Base-by-base conservation (phyloP, 2,329 filamentous ascomycete genomes). In the Alternaria tenuissima region DNA sequence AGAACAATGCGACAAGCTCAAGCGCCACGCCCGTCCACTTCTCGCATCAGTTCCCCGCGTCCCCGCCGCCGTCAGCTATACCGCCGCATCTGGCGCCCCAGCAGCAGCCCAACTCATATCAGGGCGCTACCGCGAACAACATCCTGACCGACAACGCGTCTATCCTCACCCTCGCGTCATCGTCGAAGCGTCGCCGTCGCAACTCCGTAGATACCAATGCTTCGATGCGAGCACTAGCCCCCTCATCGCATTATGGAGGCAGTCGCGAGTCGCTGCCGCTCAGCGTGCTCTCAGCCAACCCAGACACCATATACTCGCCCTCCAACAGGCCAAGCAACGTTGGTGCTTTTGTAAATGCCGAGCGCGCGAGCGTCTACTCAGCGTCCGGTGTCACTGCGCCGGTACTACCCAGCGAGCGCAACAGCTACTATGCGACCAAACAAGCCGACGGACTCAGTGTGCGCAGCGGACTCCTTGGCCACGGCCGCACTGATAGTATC, bases 161-260 rank as follows among this genome's bases (percentile, higher is more conserved):
- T 26, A 94, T 96, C 67, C 81, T 96, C 61, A 96, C 92, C 0
- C 84, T 96, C 14, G 92, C 92, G 3, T 94, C 91, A 4, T 94
- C 91, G 0, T 92, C 90, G 65, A 93, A 94, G 80, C 87, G 90
- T 38, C 86, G 89, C 28, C 88, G 92, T 36, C 87, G 92, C 49
- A 87, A 91, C 61, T 94, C 91, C 30, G 88, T 94, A 79, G 92
- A 95, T 76, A 95, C 92, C 0, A 91, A 95, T 75, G 92, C 92
- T 5, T 94, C 91, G 0, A 91, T 95, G 39, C 90, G 92, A 43
- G 92, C 92, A 3, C 81, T 96, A n/a, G 91, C 92, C 1, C 92
- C 92, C 0, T 92, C 90, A 0, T 94, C 91, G 0, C 83, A 94
- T 5, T 95, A 91, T 84, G 92, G 92, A 44, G 91, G 91, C 43